Base-by-base conservation (phyloP, 2,329 filamentous ascomycete species). In the Alternaria viburni region DNA sequence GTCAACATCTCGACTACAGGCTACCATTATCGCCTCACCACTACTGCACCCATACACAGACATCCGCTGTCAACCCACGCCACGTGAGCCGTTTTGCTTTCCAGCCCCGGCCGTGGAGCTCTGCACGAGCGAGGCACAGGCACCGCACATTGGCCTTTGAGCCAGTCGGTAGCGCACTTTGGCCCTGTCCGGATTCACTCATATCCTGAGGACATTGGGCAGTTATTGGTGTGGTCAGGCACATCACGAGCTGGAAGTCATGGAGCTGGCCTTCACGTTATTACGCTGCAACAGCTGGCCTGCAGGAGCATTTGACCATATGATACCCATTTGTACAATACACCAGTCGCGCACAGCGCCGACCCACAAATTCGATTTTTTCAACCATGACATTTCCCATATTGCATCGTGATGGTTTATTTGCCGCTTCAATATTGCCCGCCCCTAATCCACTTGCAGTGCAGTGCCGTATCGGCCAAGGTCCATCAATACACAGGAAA, bases 251-350 rank as follows among this genome's bases (percentile, higher is more conserved):
- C 19, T 32, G 51, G 36, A 41, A 36, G 36, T 47, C 17, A 51
- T 47, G 47, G 54, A 57, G 64, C 63, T 59, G 61, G 66, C n/a
- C 43, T 65, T 58, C 26, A 32, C 43, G 9, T 25, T n/a, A 57
- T 55, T 21, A 44, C 57, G 51, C 41, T 50, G 32, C 51, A 21
- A 21, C 59, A 60, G 61, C 63, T 57, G 61, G 63, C 36, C 47
- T 65, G 61, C 23, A 28, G 21, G 26, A 21, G 13, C 19, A 55
- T 26, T 12, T 23, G 52, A 57, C 28, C 44, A 52, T 19, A 50
- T 30, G 59, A 58, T 62, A 66, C 63, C 65, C 63, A 32, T 23
- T 10, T 55, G 49, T 58, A 58, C 21, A 25, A 11, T 57, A 63
- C 49, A 54, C 15, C 51, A 56, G 43, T 58, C 41, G 26, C 54